phyloP scores from a whole-genome alignment of 306 rosid species.

The Acacia crassicarpa region DNA sequence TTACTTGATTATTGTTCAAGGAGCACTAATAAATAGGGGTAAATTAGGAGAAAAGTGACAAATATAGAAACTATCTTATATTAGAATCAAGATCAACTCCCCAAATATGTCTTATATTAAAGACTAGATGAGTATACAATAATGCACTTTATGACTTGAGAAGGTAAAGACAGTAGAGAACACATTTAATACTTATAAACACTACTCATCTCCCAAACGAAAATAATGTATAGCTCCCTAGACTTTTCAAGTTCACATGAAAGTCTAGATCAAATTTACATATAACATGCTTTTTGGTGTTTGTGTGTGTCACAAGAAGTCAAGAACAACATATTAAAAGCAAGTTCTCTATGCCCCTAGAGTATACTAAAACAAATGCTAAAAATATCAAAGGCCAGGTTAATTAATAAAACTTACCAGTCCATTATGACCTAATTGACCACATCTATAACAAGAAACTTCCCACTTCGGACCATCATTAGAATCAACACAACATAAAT shows the following conservation, averaged over 20 bases:
- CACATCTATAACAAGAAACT: conserved; percentile 88
- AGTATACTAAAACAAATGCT: neutral
- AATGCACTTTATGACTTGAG: neutral
- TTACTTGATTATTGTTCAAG: no score
- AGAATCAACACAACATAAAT: conserved; percentile 67
- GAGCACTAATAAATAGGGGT: no score
- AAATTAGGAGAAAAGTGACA: no score
- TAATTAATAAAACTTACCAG: conserved; percentile 60
- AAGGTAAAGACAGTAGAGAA: neutral
- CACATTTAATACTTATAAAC: neutral
- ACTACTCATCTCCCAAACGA: neutral
- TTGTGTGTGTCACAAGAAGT: no score
- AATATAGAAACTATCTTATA: no score
- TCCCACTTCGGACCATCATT: conserved; percentile 37
- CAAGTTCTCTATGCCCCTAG: neutral
- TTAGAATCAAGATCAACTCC: no score
- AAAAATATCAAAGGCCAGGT: neutral
- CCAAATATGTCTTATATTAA: no score
- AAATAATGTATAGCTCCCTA: neutral
- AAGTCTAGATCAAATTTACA: neutral
- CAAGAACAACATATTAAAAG: neutral
- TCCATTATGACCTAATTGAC: conserved; percentile 83
- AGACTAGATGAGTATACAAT: neutral
- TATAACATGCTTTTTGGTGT: neutral
- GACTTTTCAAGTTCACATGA: neutral